Evolutionary conservation across 306 rosid species (phyloP), one percentile per base, ranked within the genome.

Genomic region (Abrus pulchellus): DNA sequence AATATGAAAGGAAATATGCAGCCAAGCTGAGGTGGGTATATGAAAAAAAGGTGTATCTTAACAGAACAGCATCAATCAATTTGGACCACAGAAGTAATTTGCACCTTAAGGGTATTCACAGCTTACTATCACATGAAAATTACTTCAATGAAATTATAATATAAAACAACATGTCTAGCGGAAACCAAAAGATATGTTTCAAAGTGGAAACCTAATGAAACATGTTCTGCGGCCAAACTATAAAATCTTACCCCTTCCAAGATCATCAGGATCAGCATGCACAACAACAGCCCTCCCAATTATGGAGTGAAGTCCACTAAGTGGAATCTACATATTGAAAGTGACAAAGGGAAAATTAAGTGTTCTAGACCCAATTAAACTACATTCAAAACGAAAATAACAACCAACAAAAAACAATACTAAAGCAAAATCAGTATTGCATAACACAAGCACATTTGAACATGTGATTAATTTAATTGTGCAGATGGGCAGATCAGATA

Each of bases 251-350:
- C 93, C 95, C 75, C 75, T 84, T 63, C 95, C 91, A 81, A 91
- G 95, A 83, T 89, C 95, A 81, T 91, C 95, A 8, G 91, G 90
- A 89, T 91, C 95, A 63, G 91, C 93, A 60, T 91, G 96, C 69
- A 91, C 93, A 64, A 89, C 91, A 11, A 87, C 91, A 5, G 91
- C 93, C 78, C 93, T 84, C 36, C 93, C 93, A 10, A 91, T 84
- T 55, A 91, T 83, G 59, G 93, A 91, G 85, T 91, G 89, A 80
- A 82, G 83, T 20, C 90, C 96, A 75, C 53, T 82, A 14, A 91
- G 85, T 6, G 86, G 87, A 80, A 91, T 83, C 93, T 91, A 59
- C 86, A 72, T 14, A 76, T 71, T 76, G 70, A 60, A 63, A 55
- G 60, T 4, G 54, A 49, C 40, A 75, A 67, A 57, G 40, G 28